Evolutionary conservation across 805 yeast species (phyloP).

Genomic region (Monosporozyma aquatica): DNA sequence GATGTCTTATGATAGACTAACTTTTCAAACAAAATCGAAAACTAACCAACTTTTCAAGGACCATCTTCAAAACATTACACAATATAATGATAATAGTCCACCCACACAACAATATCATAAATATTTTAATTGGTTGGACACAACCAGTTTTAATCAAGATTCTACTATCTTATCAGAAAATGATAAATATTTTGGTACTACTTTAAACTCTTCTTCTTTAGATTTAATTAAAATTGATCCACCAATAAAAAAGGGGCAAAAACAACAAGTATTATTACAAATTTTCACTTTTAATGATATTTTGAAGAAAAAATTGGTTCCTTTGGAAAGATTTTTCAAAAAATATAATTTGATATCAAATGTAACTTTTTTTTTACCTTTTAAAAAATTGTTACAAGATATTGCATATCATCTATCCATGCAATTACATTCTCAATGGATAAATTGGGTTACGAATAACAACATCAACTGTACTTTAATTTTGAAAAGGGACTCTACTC

Average conservation of each 20-base stretch:
- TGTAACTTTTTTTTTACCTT: not conserved
- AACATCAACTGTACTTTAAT: not conserved
- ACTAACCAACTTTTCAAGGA: no score
- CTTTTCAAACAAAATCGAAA: not conserved
- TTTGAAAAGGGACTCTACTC: no score
- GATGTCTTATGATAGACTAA: not conserved
- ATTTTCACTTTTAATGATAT: not conserved
- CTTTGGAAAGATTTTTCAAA: not conserved
- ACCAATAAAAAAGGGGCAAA: not conserved
- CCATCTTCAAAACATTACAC: no score
- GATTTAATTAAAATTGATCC: no score
- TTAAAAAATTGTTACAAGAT: not conserved
- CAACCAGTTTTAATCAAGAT: not conserved
- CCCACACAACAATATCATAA: no score
- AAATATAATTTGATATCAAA: not conserved
- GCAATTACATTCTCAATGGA: no score
- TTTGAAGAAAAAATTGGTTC: not conserved
- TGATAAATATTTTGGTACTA: no score
- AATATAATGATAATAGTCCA: no score
- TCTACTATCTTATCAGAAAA: not conserved
- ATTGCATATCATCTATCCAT: no score
- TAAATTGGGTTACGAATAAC: no score
- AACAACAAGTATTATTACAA: not conserved
- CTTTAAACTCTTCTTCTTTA: not conserved
- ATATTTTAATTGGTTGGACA: not conserved